Conservation (phyloP, 257 asterid species). For the Euphrasia confusa region DNA sequence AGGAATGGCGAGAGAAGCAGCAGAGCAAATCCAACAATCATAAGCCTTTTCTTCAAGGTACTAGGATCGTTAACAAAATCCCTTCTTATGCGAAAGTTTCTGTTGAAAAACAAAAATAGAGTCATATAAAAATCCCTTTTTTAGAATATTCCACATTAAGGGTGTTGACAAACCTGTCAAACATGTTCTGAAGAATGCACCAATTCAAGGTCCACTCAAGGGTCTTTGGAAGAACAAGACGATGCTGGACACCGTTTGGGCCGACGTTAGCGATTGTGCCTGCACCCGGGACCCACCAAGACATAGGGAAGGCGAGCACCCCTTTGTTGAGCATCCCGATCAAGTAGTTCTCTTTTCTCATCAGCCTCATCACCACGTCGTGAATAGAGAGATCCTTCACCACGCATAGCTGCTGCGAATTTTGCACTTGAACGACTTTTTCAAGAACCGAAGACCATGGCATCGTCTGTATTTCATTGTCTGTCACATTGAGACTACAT, state of each 20-base stretch:
- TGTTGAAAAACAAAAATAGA: constrained; percentile 39
- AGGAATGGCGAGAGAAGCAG: constrained; percentile 91
- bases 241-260: constrained; percentile 43
- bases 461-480: constrained; percentile 85
- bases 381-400: constrained; percentile 86
- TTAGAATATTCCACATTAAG: constrained; percentile 16
- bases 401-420: constrained; percentile 60
- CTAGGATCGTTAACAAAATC: constrained; percentile 80
- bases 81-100: constrained; percentile 71
- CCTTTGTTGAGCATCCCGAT: constrained; percentile 99
- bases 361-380: constrained; percentile 84
- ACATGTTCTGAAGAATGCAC: constrained; percentile 96
- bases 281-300: constrained; percentile 79
- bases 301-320: constrained; percentile 82
- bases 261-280: constrained; percentile 51
- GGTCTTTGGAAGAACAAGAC: constrained; percentile 74
- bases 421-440: constrained; percentile 69
- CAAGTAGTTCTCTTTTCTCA: constrained; percentile 96
- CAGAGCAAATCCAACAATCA: constrained; percentile 80
- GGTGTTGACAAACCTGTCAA: constrained; percentile 52
- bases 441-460: constrained; percentile 90
- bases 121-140: constrained; percentile 9
- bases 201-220: constrained; percentile 96
- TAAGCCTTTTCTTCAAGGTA: constrained; percentile 78
- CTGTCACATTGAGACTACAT: constrained; percentile 79